phyloP scores from a whole-genome alignment of 2,329 filamentous ascomycete species.

The Diaporthe ilicicola region DNA sequence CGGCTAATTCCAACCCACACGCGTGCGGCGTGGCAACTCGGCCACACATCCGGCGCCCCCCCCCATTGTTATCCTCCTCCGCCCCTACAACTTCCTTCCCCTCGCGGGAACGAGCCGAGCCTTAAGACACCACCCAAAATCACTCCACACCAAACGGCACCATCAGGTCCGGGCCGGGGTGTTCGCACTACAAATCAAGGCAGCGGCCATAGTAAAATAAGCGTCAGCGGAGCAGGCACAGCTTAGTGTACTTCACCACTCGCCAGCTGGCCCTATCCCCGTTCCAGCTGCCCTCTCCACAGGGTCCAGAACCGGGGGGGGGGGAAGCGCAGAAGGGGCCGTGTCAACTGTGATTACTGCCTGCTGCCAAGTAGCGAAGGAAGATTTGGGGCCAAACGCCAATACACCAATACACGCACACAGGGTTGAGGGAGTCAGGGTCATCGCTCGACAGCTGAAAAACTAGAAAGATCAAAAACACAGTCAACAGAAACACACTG shows the following conservation, averaged over 20 bases:
- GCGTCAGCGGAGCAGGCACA: background rate
- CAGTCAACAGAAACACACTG: background rate
- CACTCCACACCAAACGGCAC: conserved; percentile 5
- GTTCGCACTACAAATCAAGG: conserved; percentile 14
- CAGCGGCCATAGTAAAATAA: background rate
- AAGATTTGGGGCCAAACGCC: conserved; percentile 1
- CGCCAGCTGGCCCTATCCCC: conserved; percentile 12
- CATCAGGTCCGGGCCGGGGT: background rate
- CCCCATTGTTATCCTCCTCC: background rate
- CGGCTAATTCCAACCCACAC: conserved; percentile 5
- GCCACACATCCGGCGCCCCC: background rate
- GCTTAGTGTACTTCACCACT: background rate
- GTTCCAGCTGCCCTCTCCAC: background rate
- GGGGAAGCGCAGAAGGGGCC: background rate
- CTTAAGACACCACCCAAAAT: background rate
- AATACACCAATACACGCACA: too few relatives aligned
- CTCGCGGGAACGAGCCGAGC: conserved; percentile 19
- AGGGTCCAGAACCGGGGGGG: background rate
- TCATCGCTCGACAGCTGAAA: conserved; percentile 2
- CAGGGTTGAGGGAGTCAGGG: background rate
- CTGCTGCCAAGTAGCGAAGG: conserved; percentile 15
- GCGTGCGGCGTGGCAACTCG: background rate
- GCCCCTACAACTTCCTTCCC: background rate
- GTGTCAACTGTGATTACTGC: conserved; percentile 14
- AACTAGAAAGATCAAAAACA: background rate